Base-by-base conservation (phyloP, 1,284 basidiomycete species). In the Fomes fomentarius region DNA sequence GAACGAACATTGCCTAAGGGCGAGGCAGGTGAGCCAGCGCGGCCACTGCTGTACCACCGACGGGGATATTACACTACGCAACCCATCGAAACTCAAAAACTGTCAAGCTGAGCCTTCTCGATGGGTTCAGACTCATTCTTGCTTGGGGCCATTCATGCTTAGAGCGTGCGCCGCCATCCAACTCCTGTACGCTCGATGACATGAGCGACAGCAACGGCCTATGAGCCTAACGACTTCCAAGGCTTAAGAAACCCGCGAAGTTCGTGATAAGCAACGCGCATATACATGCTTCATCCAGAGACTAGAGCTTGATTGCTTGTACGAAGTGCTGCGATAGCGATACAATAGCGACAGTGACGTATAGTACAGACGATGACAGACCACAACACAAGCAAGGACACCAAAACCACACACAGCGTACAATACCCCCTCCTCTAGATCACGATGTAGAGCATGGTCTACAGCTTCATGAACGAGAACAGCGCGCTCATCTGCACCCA, bases 401-500 rank as follows among this genome's bases (percentile, higher is more conserved):
- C 9, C n/a, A n/a, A n/a, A 21, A 25, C 21, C 6, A 39, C 33
- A 31, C 25, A 17, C 17, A 21, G 24, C 19, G 10, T 22, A 33
- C 17, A 10, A 21, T 22, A n/a, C n/a, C n/a, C n/a, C n/a, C n/a
- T n/a, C n/a, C n/a, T n/a, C n/a, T n/a, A n/a, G n/a, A n/a, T n/a
- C n/a, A n/a, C n/a, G n/a, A 11, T 2, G n/a, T 24, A 28, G 17
- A 38, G n/a, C 14, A 37, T 28, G 38, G 37, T 21, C 46, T 61
- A 80, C 44, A 83, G 21, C 63, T 79, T 86, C 85, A 94, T 89
- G 67, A 89, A 91, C 33, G 86, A 83, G 73, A 95, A 96, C 62
- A 97, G 70, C 45, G 75, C 65, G 48, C 78, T 73, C 72, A 98
- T 79, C 62, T 93, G 86, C 24, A 98, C 91, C 85, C 89, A 97